phyloP scores from a whole-genome alignment of 2,329 filamentous ascomycete genomes.

The Penicillium paneum region DNA sequence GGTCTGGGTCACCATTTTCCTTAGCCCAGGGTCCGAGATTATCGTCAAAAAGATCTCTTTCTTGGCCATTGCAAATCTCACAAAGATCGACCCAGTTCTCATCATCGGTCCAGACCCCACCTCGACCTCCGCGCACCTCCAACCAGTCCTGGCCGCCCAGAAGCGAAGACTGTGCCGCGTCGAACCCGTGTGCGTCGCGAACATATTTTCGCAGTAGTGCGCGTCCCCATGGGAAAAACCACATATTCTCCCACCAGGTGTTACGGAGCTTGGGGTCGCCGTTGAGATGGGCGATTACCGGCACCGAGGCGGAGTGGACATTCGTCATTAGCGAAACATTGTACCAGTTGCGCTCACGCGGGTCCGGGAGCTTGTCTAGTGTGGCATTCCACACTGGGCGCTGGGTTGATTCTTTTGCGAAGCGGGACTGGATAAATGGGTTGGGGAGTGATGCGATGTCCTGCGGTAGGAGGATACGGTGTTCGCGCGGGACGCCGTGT shows the following conservation, averaged over 20 bases:
- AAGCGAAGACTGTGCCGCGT: conserved; percentile 44
- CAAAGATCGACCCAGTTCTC: conserved; percentile 50
- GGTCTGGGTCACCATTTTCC: conserved; percentile 32
- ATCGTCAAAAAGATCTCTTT: conserved; percentile 49
- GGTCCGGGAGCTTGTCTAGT: conserved; percentile 45
- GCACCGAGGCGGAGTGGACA: conserved; percentile 47
- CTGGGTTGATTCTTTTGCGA: conserved; percentile 26
- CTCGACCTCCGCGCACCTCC: conserved; percentile 52
- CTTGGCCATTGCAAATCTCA: conserved; percentile 47
- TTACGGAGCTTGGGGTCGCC: conserved; percentile 32
- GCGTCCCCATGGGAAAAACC: conserved; percentile 49
- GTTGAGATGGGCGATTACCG: conserved; percentile 45
- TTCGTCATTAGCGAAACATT: conserved; percentile 48
- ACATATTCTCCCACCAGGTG: conserved; percentile 47
- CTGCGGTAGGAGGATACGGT: conserved; percentile 37
- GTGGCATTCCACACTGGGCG: conserved; percentile 35
- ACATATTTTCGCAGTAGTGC: conserved; percentile 51
- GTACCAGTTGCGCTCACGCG: conserved; percentile 42
- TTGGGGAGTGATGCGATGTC: conserved; percentile 34
- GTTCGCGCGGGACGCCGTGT: conserved; percentile 37
- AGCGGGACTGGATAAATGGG: conserved; percentile 36
- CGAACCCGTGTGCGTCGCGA: conserved; percentile 43
- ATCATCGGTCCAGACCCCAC: conserved; percentile 54
- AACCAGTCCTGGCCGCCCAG: conserved; percentile 49
- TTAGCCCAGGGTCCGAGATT: conserved; percentile 42